These are phyloP conservation scores for Obba rivulosa DNA, from an alignment of 768 basidiomycete genomes.

Conservation along the genomic window DNA sequence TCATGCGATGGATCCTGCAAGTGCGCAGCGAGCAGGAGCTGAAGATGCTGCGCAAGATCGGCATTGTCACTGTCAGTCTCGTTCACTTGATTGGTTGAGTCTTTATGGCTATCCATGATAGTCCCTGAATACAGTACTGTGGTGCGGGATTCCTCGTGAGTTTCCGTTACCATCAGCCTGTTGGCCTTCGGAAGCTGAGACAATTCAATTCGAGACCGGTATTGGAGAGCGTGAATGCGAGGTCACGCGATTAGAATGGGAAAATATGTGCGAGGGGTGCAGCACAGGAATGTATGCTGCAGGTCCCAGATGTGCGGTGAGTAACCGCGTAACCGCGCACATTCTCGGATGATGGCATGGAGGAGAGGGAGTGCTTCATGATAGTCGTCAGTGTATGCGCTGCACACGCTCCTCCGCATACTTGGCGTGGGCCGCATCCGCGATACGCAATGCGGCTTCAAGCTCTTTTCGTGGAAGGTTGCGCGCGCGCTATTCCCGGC, in stretches of 20 bases:
- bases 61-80: constrained; percentile 55
- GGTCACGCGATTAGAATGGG: constrained; percentile 11
- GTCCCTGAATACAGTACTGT: constrained; percentile 58
- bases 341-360: constrained; percentile 62
- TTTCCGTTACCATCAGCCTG: no score
- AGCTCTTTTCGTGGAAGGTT: constrained; percentile 81
- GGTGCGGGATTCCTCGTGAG: constrained; percentile 60
- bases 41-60: constrained; percentile 77
- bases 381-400: constrained; percentile 67
- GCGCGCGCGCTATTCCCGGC: constrained; percentile 81
- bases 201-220: constrained; percentile 13
- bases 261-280: constrained; percentile 31
- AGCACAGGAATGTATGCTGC: constrained; percentile 38
- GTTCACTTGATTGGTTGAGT: not conserved
- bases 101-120: constrained; percentile 16
- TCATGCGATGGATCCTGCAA: constrained; percentile 70
- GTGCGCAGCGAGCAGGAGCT: constrained; percentile 83
- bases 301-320: constrained; percentile 38
- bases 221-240: constrained; percentile 20
- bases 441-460: constrained; percentile 98
- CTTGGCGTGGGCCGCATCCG: constrained; percentile 88
- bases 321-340: constrained; percentile 58
- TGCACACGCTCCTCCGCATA: constrained; percentile 84
- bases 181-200: no score
- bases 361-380: constrained; percentile 48